Evolutionary conservation across 1,284 basidiomycete species (phyloP).

Genomic region (Tilletia horrida): DNA sequence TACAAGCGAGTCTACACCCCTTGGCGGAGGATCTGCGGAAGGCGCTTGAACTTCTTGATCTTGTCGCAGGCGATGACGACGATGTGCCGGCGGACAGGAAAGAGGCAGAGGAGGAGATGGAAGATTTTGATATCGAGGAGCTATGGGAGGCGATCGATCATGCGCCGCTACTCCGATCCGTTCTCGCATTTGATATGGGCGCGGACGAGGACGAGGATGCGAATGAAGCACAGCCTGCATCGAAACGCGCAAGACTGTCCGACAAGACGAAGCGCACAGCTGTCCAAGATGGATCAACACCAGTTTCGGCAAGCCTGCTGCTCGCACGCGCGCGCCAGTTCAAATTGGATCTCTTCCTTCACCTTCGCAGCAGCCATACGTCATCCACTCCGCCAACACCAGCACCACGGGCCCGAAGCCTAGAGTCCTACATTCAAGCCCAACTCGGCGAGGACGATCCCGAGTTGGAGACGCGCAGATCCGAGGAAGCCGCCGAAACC

Average conservation of each 20-base stretch:
- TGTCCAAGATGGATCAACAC: background rate
- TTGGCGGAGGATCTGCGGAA: slow-evolving; percentile 1
- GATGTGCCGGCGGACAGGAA: background rate
- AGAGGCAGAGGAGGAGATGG: background rate
- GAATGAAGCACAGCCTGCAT: background rate
- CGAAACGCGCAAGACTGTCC: background rate
- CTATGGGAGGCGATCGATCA: slow-evolving; percentile 1
- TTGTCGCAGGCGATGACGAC: background rate
- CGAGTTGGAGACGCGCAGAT: too few species aligned
- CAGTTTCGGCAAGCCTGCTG: background rate
- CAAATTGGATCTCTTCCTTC: background rate
- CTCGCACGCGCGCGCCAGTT: background rate
- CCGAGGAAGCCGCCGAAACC: too few species aligned
- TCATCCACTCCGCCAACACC: background rate
- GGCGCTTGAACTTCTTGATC: background rate
- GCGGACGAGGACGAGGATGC: background rate
- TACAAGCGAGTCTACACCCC: background rate
- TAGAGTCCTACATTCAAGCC: too few species aligned
- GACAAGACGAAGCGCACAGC: background rate
- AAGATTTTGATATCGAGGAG: slow-evolving; percentile 8
- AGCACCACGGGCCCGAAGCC: background rate
- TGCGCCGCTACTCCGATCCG: background rate
- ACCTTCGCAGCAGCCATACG: background rate
- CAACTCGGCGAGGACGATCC: too few species aligned
- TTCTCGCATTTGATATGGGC: background rate